A percentile compares a stretch with the other conserved stretches of the same genome.
Evolutionary conservation across 2,329 filamentous ascomycete genomes (phyloP).

Genomic region (Trichoderma atroviride): DNA sequence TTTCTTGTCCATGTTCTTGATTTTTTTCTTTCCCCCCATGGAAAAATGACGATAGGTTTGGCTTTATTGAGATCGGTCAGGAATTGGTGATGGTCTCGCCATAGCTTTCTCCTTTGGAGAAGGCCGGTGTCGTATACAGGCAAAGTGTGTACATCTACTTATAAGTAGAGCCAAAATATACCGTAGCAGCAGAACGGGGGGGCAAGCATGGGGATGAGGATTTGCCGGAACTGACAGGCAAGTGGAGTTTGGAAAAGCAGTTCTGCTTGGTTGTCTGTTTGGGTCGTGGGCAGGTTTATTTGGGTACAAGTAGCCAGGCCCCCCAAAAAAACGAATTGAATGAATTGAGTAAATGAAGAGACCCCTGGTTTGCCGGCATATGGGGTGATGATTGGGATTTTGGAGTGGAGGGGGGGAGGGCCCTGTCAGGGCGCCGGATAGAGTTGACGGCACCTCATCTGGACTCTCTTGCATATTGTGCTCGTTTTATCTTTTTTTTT

Average conservation of each 20-base stretch:
- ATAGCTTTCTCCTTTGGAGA: not conserved
- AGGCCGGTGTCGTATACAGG: not conserved
- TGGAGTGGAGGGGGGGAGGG: not conserved
- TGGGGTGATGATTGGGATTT: conserved; percentile 4
- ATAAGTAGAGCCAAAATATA: no score
- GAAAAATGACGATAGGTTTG: not conserved
- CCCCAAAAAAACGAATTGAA: no score
- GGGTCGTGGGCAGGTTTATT: not conserved
- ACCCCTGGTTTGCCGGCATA: not conserved
- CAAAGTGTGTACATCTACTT: not conserved
- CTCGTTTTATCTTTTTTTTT: not conserved
- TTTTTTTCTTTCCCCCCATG: not conserved
- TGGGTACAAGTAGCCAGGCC: not conserved
- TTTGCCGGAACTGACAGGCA: conserved; percentile 25
- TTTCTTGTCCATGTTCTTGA: not conserved
- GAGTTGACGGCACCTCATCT: conserved; percentile 21
- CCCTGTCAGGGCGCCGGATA: conserved; percentile 16
- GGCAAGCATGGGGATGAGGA: conserved; percentile 9
- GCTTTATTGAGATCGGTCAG: not conserved
- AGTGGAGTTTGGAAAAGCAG: not conserved
- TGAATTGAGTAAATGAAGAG: no score
- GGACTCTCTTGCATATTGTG: conserved; percentile 1
- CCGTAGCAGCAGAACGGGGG: not conserved
- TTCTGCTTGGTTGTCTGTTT: not conserved
- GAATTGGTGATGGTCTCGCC: not conserved